Evolutionary conservation across 768 basidiomycete species (phyloP).

Genomic region (Hericium alpestre): DNA sequence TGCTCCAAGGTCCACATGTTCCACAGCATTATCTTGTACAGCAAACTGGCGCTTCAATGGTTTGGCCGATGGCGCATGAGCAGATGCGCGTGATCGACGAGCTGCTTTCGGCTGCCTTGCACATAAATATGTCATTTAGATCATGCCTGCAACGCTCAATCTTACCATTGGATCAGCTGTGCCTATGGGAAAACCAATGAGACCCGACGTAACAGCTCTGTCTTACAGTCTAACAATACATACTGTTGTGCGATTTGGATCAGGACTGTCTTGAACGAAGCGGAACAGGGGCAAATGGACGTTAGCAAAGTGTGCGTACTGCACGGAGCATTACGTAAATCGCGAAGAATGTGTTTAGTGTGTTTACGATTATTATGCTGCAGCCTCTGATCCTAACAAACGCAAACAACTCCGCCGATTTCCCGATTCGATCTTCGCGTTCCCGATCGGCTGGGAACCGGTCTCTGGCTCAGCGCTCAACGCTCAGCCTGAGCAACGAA

Average conservation of each 20-base stretch:
- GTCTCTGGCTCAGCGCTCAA: too few species aligned
- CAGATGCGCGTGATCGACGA: conserved; percentile 32
- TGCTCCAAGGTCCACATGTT: conserved; percentile 37
- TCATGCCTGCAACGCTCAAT: too few species aligned
- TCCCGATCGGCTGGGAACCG: too few species aligned
- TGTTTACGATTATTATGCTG: neutral
- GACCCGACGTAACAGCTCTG: neutral
- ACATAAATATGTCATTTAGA: neutral
- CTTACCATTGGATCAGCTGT: neutral
- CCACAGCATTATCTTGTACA: conserved; percentile 36
- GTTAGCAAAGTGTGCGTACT: too few species aligned
- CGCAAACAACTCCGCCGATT: neutral
- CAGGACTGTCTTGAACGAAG: too few species aligned
- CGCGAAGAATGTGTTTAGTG: neutral
- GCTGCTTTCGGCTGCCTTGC: conserved; percentile 23
- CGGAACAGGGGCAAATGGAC: too few species aligned
- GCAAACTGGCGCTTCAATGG: conserved; percentile 39
- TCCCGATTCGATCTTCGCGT: neutral
- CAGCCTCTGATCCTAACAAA: neutral
- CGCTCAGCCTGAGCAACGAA: too few species aligned
- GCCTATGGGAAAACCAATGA: neutral
- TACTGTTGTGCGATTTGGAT: too few species aligned
- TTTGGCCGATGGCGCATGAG: conserved; percentile 42
- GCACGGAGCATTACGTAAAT: neutral
- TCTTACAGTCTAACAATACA: too few species aligned